These are phyloP conservation scores for Rostrohypoxylon terebratum DNA, from an alignment of 495 filamentous ascomycete species.

Conservation along the genomic window DNA sequence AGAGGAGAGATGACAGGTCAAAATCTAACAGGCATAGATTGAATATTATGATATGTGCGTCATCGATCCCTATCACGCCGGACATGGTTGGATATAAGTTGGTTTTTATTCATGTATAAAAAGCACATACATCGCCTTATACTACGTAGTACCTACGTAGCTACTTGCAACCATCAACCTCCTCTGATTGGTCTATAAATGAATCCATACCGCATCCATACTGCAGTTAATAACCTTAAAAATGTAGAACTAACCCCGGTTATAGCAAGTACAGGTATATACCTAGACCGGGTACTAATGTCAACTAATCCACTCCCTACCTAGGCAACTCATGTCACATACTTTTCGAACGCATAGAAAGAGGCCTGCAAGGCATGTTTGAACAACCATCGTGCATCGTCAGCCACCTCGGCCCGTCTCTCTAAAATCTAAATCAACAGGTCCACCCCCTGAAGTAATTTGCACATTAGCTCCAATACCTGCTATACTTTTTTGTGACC, in stretches of 20 bases:
- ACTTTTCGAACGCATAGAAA: neutral
- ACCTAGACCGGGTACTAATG: slow-evolving; percentile 5
- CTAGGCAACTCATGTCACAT: slow-evolving; percentile 20
- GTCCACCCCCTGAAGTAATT: slow-evolving; percentile 13
- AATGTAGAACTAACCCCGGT: neutral
- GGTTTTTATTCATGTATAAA: neutral
- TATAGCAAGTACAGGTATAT: neutral
- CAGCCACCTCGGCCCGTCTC: slow-evolving; percentile 8
- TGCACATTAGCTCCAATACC: neutral
- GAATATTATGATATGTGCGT: neutral
- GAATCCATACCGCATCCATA: slow-evolving; percentile 13
- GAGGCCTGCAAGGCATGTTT: slow-evolving; percentile 11
- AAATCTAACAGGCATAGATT: neutral
- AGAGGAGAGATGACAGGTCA: neutral
- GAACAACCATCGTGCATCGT: slow-evolving; percentile 3
- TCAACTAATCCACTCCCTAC: slow-evolving; percentile 9
- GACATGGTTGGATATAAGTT: neutral
- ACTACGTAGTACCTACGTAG: neutral
- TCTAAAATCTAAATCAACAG: neutral
- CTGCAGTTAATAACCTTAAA: slow-evolving; percentile 5
- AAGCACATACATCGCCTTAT: neutral
- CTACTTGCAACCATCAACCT: neutral
- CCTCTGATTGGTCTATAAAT: slow-evolving; percentile 11
- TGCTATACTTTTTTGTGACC: neutral
- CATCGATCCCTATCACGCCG: neutral